phyloP scores from a whole-genome alignment of 2,329 filamentous ascomycete genomes.

The Verticillium nubilum region DNA sequence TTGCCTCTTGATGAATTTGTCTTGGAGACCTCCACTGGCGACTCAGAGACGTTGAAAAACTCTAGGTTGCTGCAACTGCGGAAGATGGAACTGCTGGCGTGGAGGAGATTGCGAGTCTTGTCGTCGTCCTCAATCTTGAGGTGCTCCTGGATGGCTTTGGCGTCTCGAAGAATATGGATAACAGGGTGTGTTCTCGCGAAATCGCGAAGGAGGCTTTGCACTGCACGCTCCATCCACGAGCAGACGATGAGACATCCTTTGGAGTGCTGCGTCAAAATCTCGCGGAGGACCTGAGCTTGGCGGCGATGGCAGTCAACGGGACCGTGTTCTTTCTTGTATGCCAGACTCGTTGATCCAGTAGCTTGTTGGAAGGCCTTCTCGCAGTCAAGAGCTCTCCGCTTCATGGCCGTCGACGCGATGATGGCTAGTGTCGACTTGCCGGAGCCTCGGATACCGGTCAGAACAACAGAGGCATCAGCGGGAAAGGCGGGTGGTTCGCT shows the following conservation, averaged over 20 bases:
- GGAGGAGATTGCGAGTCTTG: conserved; percentile 53
- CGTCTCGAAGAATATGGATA: conserved; percentile 63
- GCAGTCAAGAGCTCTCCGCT: conserved; percentile 62
- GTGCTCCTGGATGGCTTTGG: conserved; percentile 58
- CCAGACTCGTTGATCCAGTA: conserved; percentile 55
- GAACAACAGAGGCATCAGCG: conserved; percentile 61
- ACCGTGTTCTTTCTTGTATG: conserved; percentile 60
- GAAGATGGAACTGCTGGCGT: conserved; percentile 52
- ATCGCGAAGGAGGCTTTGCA: conserved; percentile 54
- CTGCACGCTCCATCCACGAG: conserved; percentile 62
- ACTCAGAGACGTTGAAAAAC: conserved; percentile 69
- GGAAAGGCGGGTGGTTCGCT: conserved; percentile 9
- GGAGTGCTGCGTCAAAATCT: conserved; percentile 52
- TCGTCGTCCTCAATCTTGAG: conserved; percentile 50
- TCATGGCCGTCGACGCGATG: conserved; percentile 67
- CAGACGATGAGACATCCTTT: conserved; percentile 65
- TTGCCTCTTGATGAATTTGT: background rate
- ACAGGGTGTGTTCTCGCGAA: conserved; percentile 63
- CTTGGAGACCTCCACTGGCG: conserved; percentile 20
- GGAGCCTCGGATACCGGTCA: conserved; percentile 67
- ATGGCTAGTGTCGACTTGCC: conserved; percentile 73
- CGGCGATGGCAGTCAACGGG: conserved; percentile 55
- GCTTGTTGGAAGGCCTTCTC: conserved; percentile 63
- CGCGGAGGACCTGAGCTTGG: conserved; percentile 57
- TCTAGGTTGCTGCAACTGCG: conserved; percentile 67